Evolutionary conservation across 371 early-diverging fungal genomes (phyloP).

Genomic region (Sporodiniella umbellata): DNA sequence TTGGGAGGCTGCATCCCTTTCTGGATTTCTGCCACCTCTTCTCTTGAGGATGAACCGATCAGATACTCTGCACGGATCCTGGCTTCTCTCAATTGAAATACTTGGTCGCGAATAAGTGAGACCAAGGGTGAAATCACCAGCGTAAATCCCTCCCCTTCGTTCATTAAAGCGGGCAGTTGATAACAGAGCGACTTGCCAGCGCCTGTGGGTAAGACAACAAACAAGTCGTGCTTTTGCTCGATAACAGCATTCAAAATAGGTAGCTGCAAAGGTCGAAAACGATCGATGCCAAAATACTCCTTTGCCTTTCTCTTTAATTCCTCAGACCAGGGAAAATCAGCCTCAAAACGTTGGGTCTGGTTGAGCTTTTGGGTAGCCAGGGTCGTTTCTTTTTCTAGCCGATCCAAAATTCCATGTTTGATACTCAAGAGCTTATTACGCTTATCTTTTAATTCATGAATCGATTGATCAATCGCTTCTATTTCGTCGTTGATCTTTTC

Average conservation of each 20-base stretch:
- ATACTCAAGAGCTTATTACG: neutral
- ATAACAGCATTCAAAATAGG: constrained; percentile 76
- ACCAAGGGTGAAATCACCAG: constrained; percentile 84
- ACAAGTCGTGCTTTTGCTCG: constrained; percentile 64
- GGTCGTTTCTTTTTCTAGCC: too few species aligned
- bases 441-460: constrained; percentile 9
- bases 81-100: constrained; percentile 66
- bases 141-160: constrained; percentile 62
- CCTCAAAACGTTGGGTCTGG: too few species aligned
- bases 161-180: constrained; percentile 80
- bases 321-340: constrained; percentile 54
- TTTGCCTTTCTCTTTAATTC: constrained; percentile 31
- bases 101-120: constrained; percentile 84
- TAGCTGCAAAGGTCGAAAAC: constrained; percentile 71
- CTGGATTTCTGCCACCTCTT: constrained; percentile 50
- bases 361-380: too few species aligned
- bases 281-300: constrained; percentile 45
- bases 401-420: too few species aligned
- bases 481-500: constrained; percentile 19
- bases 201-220: constrained; percentile 89
- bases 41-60: constrained; percentile 54
- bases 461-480: constrained; percentile 16
- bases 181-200: constrained; percentile 90
- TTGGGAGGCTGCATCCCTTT: constrained; percentile 35
- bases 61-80: constrained; percentile 70